Percentiles rank a stretch among this genome's conserved stretches.
Evolutionary conservation across 345 rosid species (phyloP).

Genomic region (Melaleuca alternifolia): DNA sequence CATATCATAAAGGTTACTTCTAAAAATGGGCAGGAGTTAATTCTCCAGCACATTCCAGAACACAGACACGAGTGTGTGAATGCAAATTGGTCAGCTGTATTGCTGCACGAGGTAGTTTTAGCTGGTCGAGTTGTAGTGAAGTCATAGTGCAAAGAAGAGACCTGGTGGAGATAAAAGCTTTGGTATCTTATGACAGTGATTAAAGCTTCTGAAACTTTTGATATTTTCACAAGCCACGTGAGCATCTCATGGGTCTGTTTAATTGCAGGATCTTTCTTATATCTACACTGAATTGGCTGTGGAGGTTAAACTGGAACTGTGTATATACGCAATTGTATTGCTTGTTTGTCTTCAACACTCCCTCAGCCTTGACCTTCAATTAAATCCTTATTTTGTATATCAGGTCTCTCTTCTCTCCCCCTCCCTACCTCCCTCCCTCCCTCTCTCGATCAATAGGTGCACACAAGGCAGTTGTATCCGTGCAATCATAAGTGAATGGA

Average conservation of each 20-base stretch:
- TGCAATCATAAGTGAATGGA: not conserved
- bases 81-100: constrained; percentile 63
- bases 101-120: constrained; percentile 65
- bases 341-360: constrained; percentile 51
- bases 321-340: constrained; percentile 56
- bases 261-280: constrained; percentile 30
- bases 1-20: constrained; percentile 25
- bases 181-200: constrained; percentile 21
- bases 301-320: constrained; percentile 67
- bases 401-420: constrained; percentile 1
- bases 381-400: constrained; percentile 23
- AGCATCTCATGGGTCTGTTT: not conserved
- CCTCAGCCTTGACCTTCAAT: constrained; percentile 31
- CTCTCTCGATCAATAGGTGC: not conserved
- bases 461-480: not conserved
- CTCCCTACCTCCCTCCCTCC: not conserved
- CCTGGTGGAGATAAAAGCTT: constrained; percentile 19
- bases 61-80: constrained; percentile 83
- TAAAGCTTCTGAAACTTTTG: not conserved
- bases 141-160: constrained; percentile 22
- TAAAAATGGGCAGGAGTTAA: constrained; percentile 4
- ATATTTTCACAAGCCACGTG: not conserved
- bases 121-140: constrained; percentile 67
- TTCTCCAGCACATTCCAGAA: constrained; percentile 34
- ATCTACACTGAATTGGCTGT: constrained; percentile 42